These are phyloP conservation scores for Colletotrichum coccodes DNA, from an alignment of 2,329 filamentous ascomycete species.

Conservation along the genomic window DNA sequence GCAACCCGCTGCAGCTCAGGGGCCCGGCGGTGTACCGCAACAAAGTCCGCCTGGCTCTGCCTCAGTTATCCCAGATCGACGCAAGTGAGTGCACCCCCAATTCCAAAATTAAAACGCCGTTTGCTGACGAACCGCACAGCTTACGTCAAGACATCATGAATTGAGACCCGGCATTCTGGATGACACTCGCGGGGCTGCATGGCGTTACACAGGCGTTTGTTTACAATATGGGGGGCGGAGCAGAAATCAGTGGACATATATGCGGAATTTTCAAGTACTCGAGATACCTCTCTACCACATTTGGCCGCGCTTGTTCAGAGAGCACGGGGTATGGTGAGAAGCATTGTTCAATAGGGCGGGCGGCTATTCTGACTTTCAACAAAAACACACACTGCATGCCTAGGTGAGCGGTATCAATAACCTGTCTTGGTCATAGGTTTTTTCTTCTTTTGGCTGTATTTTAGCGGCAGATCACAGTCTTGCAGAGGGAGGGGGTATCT, in stretches of 20 bases:
- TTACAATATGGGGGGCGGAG: conserved; percentile 4
- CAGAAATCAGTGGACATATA: conserved; percentile 4
- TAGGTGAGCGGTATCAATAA: background rate
- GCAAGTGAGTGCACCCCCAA: conserved; percentile 78
- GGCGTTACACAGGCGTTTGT: conserved; percentile 28
- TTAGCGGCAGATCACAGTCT: conserved; percentile 29
- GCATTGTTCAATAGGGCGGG: conserved; percentile 13
- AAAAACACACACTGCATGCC: conserved; percentile 1
- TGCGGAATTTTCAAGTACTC: conserved; percentile 1
- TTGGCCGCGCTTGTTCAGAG: background rate
- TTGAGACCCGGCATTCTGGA: background rate
- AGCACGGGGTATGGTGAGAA: background rate
- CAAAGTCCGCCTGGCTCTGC: conserved; percentile 88
- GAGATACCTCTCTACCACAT: conserved; percentile 18
- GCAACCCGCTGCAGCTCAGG: conserved; percentile 85
- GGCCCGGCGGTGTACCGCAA: conserved; percentile 91
- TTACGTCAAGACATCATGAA: conserved; percentile 33
- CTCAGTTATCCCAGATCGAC: conserved; percentile 93
- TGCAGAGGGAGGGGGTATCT: conserved; percentile 22
- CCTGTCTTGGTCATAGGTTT: conserved; percentile 25
- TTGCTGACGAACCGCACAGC: conserved; percentile 23
- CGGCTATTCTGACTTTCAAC: conserved; percentile 7
- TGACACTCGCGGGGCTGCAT: conserved; percentile 24
- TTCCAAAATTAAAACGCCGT: background rate
- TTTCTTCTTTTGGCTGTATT: conserved; percentile 27